phyloP scores from a whole-genome alignment of 2,329 filamentous ascomycete genomes.

The Purpureocillium lavendulum region DNA sequence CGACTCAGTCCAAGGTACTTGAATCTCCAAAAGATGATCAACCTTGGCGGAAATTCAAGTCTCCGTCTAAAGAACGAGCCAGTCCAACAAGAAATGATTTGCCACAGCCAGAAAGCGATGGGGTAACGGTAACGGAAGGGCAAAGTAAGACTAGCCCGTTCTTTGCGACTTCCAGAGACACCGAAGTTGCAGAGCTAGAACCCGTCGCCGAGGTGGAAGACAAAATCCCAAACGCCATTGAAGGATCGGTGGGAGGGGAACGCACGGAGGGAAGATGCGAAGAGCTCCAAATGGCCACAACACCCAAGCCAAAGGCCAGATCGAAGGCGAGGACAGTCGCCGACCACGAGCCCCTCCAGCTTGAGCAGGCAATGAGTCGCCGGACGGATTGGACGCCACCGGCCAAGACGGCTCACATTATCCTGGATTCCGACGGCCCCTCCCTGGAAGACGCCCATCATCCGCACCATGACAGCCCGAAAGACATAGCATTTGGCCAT shows the following conservation, averaged over 20 bases:
- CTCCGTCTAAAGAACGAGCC: conserved; percentile 5
- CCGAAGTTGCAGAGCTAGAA: no score
- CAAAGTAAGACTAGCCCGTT: no score
- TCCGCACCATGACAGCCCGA: conserved; percentile 8
- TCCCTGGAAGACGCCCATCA: conserved; percentile 7
- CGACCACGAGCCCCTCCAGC: conserved; percentile 23
- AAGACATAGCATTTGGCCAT: conserved; percentile 28
- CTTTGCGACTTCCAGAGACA: no score
- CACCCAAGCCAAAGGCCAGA: conserved; percentile 8
- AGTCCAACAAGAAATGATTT: no score
- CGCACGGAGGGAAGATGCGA: no score
- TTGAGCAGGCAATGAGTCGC: conserved; percentile 45
- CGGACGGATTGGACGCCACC: conserved; percentile 63
- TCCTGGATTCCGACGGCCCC: conserved; percentile 22
- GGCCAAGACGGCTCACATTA: conserved; percentile 25
- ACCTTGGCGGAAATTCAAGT: conserved; percentile 28
- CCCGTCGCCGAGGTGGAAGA: no score
- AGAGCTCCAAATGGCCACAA: conserved; percentile 2
- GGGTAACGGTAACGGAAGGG: no score
- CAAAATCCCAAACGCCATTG: no score
- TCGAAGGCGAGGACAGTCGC: conserved; percentile 7
- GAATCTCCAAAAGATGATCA: conserved; percentile 16
- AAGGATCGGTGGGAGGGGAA: no score
- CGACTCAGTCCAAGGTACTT: neutral
- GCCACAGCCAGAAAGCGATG: no score